phyloP scores from a whole-genome alignment of 768 basidiomycete species.

The Hemileccinum impolitum region DNA sequence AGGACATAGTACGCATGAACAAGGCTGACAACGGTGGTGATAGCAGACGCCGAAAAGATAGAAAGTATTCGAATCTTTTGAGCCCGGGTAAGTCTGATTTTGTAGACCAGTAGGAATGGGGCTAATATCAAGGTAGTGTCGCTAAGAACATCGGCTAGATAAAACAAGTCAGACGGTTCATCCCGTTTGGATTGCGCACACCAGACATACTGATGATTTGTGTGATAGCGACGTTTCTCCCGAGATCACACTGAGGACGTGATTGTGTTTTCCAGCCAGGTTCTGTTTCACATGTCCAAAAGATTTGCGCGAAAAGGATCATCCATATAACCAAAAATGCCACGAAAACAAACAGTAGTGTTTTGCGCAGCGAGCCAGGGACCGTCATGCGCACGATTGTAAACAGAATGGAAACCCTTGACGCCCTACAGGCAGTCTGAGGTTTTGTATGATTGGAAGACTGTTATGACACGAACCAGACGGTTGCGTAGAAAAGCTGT shows the following conservation, averaged over 20 bases:
- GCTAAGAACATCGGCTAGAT: slow-evolving; percentile 2
- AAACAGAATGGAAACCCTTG: slow-evolving; percentile 3
- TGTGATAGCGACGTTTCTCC: background rate
- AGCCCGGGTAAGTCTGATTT: background rate
- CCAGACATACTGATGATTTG: background rate
- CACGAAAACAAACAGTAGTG: background rate
- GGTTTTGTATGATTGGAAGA: background rate
- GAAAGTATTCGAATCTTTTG: slow-evolving; percentile 5
- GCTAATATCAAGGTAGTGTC: slow-evolving; percentile 1
- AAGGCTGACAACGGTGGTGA: slow-evolving; percentile 3
- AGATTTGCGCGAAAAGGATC: slow-evolving; percentile 6
- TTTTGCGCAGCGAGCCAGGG: background rate
- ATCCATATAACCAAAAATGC: background rate
- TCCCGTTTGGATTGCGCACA: background rate
- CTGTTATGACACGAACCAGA: slow-evolving; percentile 2
- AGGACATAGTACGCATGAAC: slow-evolving; percentile 2
- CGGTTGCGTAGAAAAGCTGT: slow-evolving; percentile 3
- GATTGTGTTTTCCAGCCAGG: background rate
- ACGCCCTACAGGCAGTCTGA: background rate
- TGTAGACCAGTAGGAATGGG: slow-evolving; percentile 1
- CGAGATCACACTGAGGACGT: background rate
- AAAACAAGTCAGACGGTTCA: background rate
- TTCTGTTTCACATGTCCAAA: slow-evolving; percentile 4
- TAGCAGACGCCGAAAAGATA: slow-evolving; percentile 6
- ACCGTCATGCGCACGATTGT: slow-evolving; percentile 2